Base-by-base conservation (phyloP, 2,329 filamentous ascomycete genomes). In the Beauveria pseudobassiana region DNA sequence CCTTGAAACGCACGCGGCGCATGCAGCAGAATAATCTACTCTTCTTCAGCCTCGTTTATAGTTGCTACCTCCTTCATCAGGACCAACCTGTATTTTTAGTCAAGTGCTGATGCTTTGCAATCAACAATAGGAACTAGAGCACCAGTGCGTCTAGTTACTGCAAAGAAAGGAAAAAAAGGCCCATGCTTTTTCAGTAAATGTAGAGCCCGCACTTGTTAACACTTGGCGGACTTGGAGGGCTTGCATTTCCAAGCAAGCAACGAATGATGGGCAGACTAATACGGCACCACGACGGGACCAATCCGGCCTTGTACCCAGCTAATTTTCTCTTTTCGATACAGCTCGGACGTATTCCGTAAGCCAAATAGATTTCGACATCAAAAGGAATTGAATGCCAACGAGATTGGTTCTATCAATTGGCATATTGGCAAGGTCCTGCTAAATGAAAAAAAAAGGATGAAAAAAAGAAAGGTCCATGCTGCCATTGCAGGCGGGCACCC, bases 41-140 rank as follows among this genome's bases (percentile, higher is more conserved):
- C 26, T n/a, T 22, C 18, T 20, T 26, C 16, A 45, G 16, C 30
- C 30, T 30, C 30, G 30, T 30, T 30, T 10, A 30, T 30, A 30
- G 30, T 30, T 3, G 30, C 30, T 30, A 12, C 30, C 9, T 10
- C 9, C 30, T 12, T 30, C 9, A 4, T 30, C 30, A 30, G 30
- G 30, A 30, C 30, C 10, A 30, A 30, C 10, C 9, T 30, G 10
- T 30, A 30, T 3, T 10, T 12, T 30, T 45, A n/a, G n/a, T 20
- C 26, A 55, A 30, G 52, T 6, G 52, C 52, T 43, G 52, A 54
- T 54, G 52, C 34, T 54, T 54, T 45, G 24, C 52, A 55, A 55
- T 28, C 22, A 45, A 20, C 20, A 40, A 30, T 5, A 12, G 40
- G 38, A 30, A 30, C 16, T 6, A 9, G 52, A 40, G 40, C 16